Conservation (phyloP, 139 green algal species). For the Tetradesmus lagerheimii region DNA sequence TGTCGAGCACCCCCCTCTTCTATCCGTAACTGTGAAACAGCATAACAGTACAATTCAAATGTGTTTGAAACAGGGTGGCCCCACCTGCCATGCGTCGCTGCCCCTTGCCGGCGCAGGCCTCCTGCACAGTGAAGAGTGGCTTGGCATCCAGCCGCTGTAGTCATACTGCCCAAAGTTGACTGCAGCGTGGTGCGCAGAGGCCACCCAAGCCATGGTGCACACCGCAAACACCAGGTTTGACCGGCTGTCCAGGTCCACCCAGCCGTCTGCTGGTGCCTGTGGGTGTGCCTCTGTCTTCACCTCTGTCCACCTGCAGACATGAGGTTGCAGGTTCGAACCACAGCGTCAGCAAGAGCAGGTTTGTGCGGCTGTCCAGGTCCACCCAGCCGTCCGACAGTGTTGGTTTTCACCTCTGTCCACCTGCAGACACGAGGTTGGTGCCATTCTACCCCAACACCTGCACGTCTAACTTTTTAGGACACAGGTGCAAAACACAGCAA, state of each 20-base stretch:
- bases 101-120: constrained; percentile 15
- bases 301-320: not conserved
- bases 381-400: too few species aligned
- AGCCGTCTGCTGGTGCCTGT: not conserved
- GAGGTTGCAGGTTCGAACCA: too few species aligned
- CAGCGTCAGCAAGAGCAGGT: too few species aligned
- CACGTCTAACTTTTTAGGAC: too few species aligned
- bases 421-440: too few species aligned
- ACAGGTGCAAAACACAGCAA: too few species aligned
- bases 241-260: not conserved
- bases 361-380: too few species aligned
- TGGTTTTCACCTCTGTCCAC: too few species aligned
- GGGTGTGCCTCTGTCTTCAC: not conserved
- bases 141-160: constrained; percentile 52
- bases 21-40: too few species aligned
- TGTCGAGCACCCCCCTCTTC: too few species aligned
- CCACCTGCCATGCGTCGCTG: constrained; percentile 7
- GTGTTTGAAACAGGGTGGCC: not conserved
- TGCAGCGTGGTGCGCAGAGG: constrained; percentile 53
- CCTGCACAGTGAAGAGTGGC: constrained; percentile 20
- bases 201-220: constrained; percentile 48
- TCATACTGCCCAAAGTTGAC: constrained; percentile 64
- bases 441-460: too few species aligned
- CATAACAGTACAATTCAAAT: not conserved
- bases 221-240: constrained; percentile 30